A percentile compares a stretch with the other conserved stretches of the same genome.
Conservation (phyloP, 1,139 yeast genomes). For the Candida sojae region DNA sequence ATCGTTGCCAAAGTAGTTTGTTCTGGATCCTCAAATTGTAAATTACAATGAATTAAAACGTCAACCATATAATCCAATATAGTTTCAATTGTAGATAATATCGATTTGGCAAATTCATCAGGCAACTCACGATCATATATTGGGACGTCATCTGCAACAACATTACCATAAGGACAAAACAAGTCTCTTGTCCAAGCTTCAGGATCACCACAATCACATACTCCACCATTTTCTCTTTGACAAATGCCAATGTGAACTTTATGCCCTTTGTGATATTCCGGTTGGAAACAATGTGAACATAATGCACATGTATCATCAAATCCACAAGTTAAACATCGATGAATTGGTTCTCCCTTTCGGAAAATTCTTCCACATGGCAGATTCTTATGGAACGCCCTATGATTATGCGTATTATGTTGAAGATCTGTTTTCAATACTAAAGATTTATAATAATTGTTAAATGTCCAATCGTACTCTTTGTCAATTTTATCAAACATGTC, state of each 20-base stretch:
- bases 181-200: slow-evolving; percentile 54
- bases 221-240: slow-evolving; percentile 84
- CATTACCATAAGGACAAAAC: slow-evolving; percentile 33
- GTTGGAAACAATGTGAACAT: slow-evolving; percentile 76
- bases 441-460: slow-evolving; percentile 30
- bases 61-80: slow-evolving; percentile 77
- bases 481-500: slow-evolving; percentile 25
- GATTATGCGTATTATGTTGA: slow-evolving; percentile 26
- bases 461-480: slow-evolving; percentile 39
- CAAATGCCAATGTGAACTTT: slow-evolving; percentile 72
- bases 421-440: slow-evolving; percentile 22
- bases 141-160: slow-evolving; percentile 15
- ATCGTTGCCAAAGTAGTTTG: slow-evolving; percentile 23
- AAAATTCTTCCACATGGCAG: slow-evolving; percentile 80
- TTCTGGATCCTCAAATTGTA: slow-evolving; percentile 32
- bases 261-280: slow-evolving; percentile 74
- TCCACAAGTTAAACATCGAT: slow-evolving; percentile 82
- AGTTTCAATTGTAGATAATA: slow-evolving; percentile 49
- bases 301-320: slow-evolving; percentile 85
- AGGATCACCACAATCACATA: slow-evolving; percentile 69
- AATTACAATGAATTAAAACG: slow-evolving; percentile 53
- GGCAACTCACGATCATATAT: slow-evolving; percentile 29
- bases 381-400: slow-evolving; percentile 58
- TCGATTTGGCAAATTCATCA: slow-evolving; percentile 30
- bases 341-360: slow-evolving; percentile 83